Percentiles rank a stretch among this genome's conserved stretches.
These are phyloP conservation scores for Plasmodium cynomolgi DNA, from an alignment of 169 alveolate species.

Conservation along the genomic window DNA sequence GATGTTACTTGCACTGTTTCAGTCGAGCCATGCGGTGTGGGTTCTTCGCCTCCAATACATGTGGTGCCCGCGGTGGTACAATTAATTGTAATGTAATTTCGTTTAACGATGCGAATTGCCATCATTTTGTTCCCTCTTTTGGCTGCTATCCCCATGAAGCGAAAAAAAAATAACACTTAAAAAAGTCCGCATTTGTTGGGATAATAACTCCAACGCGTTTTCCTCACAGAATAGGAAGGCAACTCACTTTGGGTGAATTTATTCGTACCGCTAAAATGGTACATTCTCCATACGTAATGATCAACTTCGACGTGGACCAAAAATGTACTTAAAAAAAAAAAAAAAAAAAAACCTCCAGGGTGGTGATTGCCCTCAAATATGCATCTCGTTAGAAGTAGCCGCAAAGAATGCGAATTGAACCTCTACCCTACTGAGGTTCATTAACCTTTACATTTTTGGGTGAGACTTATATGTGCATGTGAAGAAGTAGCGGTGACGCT, in stretches of 20 bases:
- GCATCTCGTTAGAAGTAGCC: background rate
- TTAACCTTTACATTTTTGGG: background rate
- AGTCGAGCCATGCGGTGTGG: background rate
- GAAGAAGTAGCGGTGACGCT: background rate
- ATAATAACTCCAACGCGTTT: background rate
- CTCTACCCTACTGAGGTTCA: background rate
- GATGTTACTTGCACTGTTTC: background rate
- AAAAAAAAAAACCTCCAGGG: background rate
- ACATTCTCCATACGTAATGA: background rate
- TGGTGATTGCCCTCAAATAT: background rate
- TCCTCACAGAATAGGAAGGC: background rate
- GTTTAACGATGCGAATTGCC: background rate
- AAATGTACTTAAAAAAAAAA: background rate
- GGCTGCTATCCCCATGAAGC: background rate
- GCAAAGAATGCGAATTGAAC: background rate
- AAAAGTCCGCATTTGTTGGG: background rate
- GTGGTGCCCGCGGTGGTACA: background rate
- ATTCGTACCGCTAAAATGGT: background rate
- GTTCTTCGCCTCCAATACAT: background rate
- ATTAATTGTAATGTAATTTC: background rate
- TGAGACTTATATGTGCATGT: background rate
- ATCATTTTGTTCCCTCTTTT: background rate
- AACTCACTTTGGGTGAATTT: background rate
- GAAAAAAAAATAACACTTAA: background rate
- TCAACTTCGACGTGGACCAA: background rate